These are phyloP conservation scores for Verticillium tricorpus DNA, from an alignment of 2,329 filamentous ascomycete species.

Conservation along the genomic window DNA sequence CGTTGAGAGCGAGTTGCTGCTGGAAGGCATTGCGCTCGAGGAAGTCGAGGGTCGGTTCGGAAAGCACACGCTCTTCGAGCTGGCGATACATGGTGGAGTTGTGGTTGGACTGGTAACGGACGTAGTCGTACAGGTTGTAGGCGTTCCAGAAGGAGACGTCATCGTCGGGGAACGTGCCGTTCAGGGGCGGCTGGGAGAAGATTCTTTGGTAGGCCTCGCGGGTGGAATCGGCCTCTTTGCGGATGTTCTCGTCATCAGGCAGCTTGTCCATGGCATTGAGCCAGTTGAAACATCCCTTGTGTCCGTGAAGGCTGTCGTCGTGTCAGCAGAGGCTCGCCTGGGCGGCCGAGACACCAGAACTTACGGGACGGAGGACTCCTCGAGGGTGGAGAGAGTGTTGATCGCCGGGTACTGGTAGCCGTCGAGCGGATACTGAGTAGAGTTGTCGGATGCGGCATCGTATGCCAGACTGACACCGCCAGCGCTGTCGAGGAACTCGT, in stretches of 20 bases:
- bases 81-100: constrained; percentile 35
- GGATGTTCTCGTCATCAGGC: constrained; percentile 19
- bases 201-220: constrained; percentile 38
- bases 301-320: constrained; percentile 30
- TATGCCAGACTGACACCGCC: constrained; percentile 19
- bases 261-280: constrained; percentile 21
- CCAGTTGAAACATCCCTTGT: constrained; percentile 33
- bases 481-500: constrained; percentile 29
- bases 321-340: background rate
- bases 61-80: constrained; percentile 28
- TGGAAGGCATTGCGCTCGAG: constrained; percentile 60
- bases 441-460: constrained; percentile 44
- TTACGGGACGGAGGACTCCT: constrained; percentile 42
- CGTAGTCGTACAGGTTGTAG: constrained; percentile 50
- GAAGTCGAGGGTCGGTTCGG: constrained; percentile 39
- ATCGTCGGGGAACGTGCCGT: constrained; percentile 27
- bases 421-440: constrained; percentile 60
- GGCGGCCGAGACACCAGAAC: constrained; percentile 11
- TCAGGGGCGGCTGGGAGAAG: constrained; percentile 30
- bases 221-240: constrained; percentile 20
- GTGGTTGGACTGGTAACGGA: constrained; percentile 49
- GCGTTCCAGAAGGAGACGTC: constrained; percentile 43
- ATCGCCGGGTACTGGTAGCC: constrained; percentile 81
- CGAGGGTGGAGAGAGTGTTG: constrained; percentile 41
- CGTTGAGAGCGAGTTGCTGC: constrained; percentile 56